A percentile compares a stretch with the other conserved stretches of the same genome.
These are phyloP conservation scores for Aethionema arabicum DNA, from an alignment of 345 rosid genomes.

Conservation along the genomic window DNA sequence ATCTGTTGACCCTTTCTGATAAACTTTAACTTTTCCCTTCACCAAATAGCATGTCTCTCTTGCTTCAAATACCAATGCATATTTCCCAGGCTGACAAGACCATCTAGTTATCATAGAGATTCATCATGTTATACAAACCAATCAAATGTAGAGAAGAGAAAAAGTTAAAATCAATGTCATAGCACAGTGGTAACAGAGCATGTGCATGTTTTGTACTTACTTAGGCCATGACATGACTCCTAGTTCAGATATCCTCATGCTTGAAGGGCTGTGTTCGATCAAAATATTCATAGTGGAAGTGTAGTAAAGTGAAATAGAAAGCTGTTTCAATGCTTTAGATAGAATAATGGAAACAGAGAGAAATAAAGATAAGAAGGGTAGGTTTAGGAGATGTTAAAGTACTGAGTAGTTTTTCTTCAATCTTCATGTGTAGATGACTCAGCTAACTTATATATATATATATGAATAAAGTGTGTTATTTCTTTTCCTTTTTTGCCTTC, in stretches of 20 bases:
- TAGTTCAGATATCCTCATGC: slow-evolving; percentile 37
- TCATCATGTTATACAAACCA: slow-evolving; percentile 23
- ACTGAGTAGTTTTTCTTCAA: slow-evolving; percentile 33
- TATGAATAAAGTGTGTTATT: slow-evolving; percentile 31
- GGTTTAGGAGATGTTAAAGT: slow-evolving; percentile 32
- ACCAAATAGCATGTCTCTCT: slow-evolving; percentile 82
- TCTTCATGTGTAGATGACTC: slow-evolving; percentile 19
- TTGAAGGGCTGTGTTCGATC: slow-evolving; percentile 35
- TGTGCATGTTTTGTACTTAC: slow-evolving; percentile 32
- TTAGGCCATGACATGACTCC: slow-evolving; percentile 45
- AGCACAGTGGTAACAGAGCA: slow-evolving; percentile 11
- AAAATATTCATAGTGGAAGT: slow-evolving; percentile 33
- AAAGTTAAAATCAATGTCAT: neutral
- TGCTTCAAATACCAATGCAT: slow-evolving; percentile 84
- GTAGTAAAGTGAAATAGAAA: slow-evolving; percentile 2
- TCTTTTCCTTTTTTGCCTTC: slow-evolving; percentile 18
- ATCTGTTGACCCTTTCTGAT: slow-evolving; percentile 52
- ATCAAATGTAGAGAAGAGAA: neutral
- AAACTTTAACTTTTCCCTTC: slow-evolving; percentile 82
- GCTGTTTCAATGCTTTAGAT: slow-evolving; percentile 26
- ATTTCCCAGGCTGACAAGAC: slow-evolving; percentile 94
- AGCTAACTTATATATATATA: slow-evolving; percentile 24
- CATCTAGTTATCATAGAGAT: slow-evolving; percentile 47
- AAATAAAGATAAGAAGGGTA: slow-evolving; percentile 25
- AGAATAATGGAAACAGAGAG: slow-evolving; percentile 18